Conservation (phyloP, 1,139 yeast species). For the Saccharomyces hybrid region DNA sequence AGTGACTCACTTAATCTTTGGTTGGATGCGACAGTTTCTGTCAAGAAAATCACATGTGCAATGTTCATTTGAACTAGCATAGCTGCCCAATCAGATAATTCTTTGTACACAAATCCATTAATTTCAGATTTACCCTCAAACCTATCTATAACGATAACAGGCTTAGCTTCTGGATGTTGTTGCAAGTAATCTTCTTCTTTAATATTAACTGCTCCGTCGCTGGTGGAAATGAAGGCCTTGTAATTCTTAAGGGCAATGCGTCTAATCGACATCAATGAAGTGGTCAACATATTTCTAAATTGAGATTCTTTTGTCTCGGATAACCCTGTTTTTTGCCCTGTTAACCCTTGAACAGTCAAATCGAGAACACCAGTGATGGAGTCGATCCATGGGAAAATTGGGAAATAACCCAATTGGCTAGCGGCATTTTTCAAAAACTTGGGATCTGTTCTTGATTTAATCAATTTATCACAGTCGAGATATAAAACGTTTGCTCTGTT, state of each 20-base stretch:
- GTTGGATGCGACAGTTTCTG: constrained; percentile 75
- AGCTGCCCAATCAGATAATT: constrained; percentile 85
- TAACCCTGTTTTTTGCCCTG: constrained; percentile 91
- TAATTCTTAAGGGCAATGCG: constrained; percentile 52
- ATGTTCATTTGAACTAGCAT: constrained; percentile 63
- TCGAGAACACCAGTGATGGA: constrained; percentile 73
- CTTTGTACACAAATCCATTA: constrained; percentile 64
- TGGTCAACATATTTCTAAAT: constrained; percentile 68
- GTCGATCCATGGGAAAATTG: constrained; percentile 89
- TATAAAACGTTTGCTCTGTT: constrained; percentile 53
- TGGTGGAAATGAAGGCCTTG: constrained; percentile 27
- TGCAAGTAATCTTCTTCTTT: constrained; percentile 79
- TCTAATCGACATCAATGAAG: constrained; percentile 66
- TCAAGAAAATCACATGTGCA: constrained; percentile 83
- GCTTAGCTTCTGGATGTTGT: constrained; percentile 79
- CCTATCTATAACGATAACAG: constrained; percentile 76
- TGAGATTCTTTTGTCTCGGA: constrained; percentile 82
- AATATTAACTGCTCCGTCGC: constrained; percentile 32
- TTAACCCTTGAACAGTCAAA: constrained; percentile 77
- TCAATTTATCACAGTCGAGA: constrained; percentile 70
- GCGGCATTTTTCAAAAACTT: constrained; percentile 63
- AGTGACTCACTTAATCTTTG: constrained; percentile 60
- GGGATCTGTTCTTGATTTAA: constrained; percentile 67
- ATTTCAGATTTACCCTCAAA: constrained; percentile 54
- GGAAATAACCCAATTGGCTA: constrained; percentile 77